Conservation (phyloP, 495 filamentous ascomycete genomes). For the Daldinia concentrica region DNA sequence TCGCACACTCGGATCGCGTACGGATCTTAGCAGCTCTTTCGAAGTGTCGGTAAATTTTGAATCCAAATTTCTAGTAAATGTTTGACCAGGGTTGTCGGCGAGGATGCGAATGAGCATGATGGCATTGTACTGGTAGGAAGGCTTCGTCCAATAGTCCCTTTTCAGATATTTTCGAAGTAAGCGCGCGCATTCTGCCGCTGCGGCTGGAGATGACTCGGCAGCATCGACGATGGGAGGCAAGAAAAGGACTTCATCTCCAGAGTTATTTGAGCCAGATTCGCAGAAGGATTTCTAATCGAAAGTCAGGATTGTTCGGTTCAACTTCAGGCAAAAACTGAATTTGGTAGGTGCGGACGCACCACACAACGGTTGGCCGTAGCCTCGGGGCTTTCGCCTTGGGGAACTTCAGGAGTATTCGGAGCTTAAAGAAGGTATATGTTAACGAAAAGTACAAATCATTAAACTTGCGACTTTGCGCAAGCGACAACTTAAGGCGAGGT, state of each 20-base stretch:
- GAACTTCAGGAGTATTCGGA: constrained; percentile 42
- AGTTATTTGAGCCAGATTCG: constrained; percentile 72
- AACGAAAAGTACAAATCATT: constrained; percentile 20
- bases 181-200: constrained; percentile 78
- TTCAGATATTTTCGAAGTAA: constrained; percentile 84
- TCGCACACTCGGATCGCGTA: constrained; percentile 72
- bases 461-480: not conserved
- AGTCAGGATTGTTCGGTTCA: constrained; percentile 33
- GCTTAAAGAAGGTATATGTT: constrained; percentile 11
- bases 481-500: constrained; percentile 1
- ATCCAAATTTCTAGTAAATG: constrained; percentile 88
- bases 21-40: constrained; percentile 78
- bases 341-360: constrained; percentile 46
- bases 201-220: constrained; percentile 88
- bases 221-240: constrained; percentile 95
- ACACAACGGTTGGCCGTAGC: constrained; percentile 64
- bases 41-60: constrained; percentile 77
- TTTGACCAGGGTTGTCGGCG: constrained; percentile 86
- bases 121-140: constrained; percentile 89
- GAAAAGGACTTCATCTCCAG: constrained; percentile 87
- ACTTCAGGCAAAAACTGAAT: constrained; percentile 34
- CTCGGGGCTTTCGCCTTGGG: constrained; percentile 63
- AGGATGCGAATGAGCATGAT: constrained; percentile 97
- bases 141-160: constrained; percentile 67
- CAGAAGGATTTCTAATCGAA: constrained; percentile 69